Percentiles rank a stretch among this genome's conserved stretches.
Evolutionary conservation across 306 rosid species (phyloP).

Genomic region (Astragalus membranaceus): DNA sequence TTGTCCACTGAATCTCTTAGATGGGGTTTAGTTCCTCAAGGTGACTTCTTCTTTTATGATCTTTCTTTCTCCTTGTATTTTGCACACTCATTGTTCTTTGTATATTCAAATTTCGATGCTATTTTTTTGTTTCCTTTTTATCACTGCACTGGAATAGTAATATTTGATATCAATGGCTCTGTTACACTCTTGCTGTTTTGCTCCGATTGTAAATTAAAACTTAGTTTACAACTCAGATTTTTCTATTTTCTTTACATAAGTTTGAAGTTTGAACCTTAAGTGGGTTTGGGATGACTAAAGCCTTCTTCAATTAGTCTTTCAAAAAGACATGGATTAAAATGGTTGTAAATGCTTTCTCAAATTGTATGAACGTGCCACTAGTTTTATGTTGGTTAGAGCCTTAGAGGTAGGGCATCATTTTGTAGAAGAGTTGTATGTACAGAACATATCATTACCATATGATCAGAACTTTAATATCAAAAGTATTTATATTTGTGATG

Average conservation of each 20-base stretch:
- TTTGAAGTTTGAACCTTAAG: neutral
- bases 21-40: constrained; percentile 95
- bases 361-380: neutral
- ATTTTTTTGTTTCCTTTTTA: too few species aligned
- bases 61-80: too few species aligned
- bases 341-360: neutral
- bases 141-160: too few species aligned
- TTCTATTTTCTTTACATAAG: neutral
- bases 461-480: neutral
- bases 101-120: too few species aligned
- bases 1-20: constrained; percentile 47
- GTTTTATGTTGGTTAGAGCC: neutral
- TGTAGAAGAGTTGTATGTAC: neutral
- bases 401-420: constrained; percentile 4
- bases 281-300: neutral
- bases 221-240: neutral
- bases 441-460: neutral
- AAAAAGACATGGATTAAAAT: neutral
- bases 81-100: too few species aligned
- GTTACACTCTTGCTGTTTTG: neutral
- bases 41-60: constrained; percentile 22
- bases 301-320: neutral
- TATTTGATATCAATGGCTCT: too few species aligned
- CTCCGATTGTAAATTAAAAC: neutral
- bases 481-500: neutral